Evolutionary conservation across 352 stramenopile genomes (phyloP), one percentile per base, ranked within the genome.

Genomic region (Phytophthora kernoviae): DNA sequence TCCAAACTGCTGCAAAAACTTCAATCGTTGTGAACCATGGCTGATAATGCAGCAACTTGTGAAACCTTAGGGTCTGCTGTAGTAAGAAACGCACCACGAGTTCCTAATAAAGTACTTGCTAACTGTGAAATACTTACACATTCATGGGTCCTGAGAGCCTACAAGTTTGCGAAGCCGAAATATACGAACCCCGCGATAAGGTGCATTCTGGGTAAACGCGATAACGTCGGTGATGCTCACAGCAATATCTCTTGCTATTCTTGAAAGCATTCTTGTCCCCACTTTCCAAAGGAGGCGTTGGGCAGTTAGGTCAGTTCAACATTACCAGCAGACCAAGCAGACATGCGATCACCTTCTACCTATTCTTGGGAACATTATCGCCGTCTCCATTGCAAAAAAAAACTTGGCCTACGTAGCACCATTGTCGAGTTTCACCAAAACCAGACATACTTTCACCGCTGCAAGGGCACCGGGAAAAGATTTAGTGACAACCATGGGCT

Each of bases 401-500:
- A 42, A 14, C 46, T 53, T 42, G 32, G 14, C 33, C 33, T 3
- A 12, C 15, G n/a, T 43, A 8, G 14, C 37, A 21, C 7, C 58
- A 66, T 56, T 66, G 51, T 52, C 49, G 37, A 60, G 12, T 51
- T 54, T 44, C 20, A 26, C 30, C 26, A 22, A 3, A 53, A 44
- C 27, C 30, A 18, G 21, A 44, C 47, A 24, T 1, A 11, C 46
- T 32, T 22, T 15, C 18, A 18, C 18, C 18, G 9, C 33, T 34
- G 9, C 33, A 39, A 39, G 33, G 21, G 33, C 12, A 45, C 9
- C 42, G 27, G 39, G 3, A 39, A 26, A 39, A 50, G 36, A 24
- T 26, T 24, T 20, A 41, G 26, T 34, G 32, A 32, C 22, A 48
- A 54, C 8, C 27, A 92, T 93, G 84, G 84, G 84, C 30, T 93